A percentile compares a stretch with the other conserved stretches of the same genome.
phyloP scores from a whole-genome alignment of 2,329 filamentous ascomycete genomes.

The Paecilomyces sp. region DNA sequence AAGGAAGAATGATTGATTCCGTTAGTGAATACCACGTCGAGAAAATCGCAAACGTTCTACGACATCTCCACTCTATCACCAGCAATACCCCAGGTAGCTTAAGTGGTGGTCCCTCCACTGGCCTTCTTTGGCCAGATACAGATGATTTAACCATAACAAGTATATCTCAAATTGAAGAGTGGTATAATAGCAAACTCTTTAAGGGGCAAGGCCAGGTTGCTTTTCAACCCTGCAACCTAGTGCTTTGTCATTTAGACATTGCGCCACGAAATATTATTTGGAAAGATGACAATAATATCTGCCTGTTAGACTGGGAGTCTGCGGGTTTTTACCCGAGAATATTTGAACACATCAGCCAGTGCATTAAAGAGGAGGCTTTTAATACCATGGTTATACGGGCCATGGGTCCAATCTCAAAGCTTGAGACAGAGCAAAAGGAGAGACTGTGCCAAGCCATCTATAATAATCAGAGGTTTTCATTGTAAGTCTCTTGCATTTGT shows the following conservation, averaged over 20 bases:
- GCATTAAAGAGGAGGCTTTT: background rate
- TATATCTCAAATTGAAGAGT: slow-evolving; percentile 10
- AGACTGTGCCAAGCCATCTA: background rate
- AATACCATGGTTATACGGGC: background rate
- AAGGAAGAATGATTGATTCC: slow-evolving; percentile 11
- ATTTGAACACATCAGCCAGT: background rate
- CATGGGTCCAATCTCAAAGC: background rate
- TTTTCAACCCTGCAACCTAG: background rate
- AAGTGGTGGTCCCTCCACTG: slow-evolving; percentile 6
- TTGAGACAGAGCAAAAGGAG: background rate
- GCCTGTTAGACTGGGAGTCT: background rate
- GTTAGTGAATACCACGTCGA: slow-evolving; percentile 7
- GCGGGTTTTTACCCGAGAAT: background rate
- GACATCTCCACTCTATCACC: slow-evolving; percentile 8
- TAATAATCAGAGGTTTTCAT: background rate
- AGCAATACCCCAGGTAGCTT: slow-evolving; percentile 6
- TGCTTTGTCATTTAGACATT: background rate
- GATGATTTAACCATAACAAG: slow-evolving; percentile 10
- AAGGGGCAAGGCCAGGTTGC: background rate
- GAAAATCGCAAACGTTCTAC: slow-evolving; percentile 8
- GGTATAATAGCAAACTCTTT: slow-evolving; percentile 13
- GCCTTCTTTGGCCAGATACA: slow-evolving; percentile 12
- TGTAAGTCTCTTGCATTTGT: background rate
- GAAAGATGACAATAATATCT: background rate
- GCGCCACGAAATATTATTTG: background rate